Evolutionary conservation across 1,139 yeast species (phyloP).

Genomic region (Meyerozyma carpophila): DNA sequence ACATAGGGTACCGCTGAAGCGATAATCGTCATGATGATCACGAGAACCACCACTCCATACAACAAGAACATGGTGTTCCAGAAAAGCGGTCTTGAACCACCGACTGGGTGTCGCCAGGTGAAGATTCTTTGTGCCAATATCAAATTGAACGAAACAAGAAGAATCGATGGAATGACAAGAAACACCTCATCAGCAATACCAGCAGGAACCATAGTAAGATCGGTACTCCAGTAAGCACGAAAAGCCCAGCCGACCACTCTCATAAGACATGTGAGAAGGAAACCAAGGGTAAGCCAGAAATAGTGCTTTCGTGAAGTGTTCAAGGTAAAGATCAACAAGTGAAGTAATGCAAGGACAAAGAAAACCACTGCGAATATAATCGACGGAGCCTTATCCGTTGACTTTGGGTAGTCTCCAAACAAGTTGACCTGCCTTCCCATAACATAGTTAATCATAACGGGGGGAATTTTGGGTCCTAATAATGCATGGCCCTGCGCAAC

Average conservation of each 20-base stretch:
- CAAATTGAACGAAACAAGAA: conserved; percentile 5
- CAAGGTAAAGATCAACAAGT: conserved; percentile 2
- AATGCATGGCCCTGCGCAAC: conserved; percentile 16
- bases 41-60: conserved; percentile 3
- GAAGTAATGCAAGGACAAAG: conserved; percentile 1
- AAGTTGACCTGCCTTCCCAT: conserved; percentile 1
- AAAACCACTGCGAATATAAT: conserved; percentile 4
- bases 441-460: conserved; percentile 3
- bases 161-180: conserved; percentile 2
- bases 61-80: conserved; percentile 4
- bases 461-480: conserved; percentile 20
- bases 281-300: conserved; percentile 4
- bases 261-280: conserved; percentile 2
- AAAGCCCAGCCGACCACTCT: conserved; percentile 3
- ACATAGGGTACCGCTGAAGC: conserved; percentile 3
- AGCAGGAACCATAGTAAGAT: not conserved
- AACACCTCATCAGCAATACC: conserved; percentile 4
- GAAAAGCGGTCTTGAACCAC: conserved; percentile 5
- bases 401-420: conserved; percentile 5
- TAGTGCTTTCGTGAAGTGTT: conserved; percentile 3
- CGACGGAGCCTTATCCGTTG: conserved; percentile 3
- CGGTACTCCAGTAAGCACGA: conserved; percentile 3
- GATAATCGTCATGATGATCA: conserved; percentile 2
- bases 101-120: conserved; percentile 7
- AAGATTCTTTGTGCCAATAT: conserved; percentile 6